Evolutionary conservation across 352 stramenopile species (phyloP), one percentile per base, ranked within the genome.

Genomic region (Discostella stelligera): DNA sequence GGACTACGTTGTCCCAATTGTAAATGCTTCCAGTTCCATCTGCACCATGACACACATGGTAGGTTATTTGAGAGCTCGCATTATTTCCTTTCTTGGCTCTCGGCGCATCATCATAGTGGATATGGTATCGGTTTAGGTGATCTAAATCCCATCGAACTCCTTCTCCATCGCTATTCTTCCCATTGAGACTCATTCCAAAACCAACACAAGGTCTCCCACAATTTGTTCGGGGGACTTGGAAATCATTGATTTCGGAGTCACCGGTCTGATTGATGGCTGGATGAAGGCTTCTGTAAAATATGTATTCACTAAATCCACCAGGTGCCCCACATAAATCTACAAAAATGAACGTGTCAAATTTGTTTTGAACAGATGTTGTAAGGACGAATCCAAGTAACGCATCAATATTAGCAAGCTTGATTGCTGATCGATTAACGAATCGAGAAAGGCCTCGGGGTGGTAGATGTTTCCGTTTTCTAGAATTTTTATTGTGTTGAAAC

Each of bases 391-490:
- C 72, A 10, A 93, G 60, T 14, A 93, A 52, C 10, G 83, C 78
- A 77, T 95, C 87, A 48, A 95, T 83, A 72, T 94, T 95, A 58
- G 87, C 84, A 3, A 95, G 73, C 73, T 95, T 95, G 32, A 95
- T 87, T 20, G 90, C 90, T 23, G 88, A 89, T 59, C 90, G 85
- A 82, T 89, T 90, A 4, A 91, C 58, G 50, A 91, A 91, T 48
- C 66, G 68, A 56, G 39, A 64, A 3, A 53, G 21, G n/a, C 21
- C 56, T 3, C 21, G 41, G 3, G n/a, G 32, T 32, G 56, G 27
- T 54, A 27, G 27, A 23, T 46, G 11, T 44, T 74, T 66, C 32
- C 25, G 20, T 48, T 62, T 64, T 46, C 13, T 65, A 30, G 37
- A 21, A 32, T 59, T 50, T 25, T 87, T 87, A 3, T 44, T 44